Base-by-base conservation (phyloP, 371 early-diverging fungal genomes). In the Syncephalastrum monosporum region DNA sequence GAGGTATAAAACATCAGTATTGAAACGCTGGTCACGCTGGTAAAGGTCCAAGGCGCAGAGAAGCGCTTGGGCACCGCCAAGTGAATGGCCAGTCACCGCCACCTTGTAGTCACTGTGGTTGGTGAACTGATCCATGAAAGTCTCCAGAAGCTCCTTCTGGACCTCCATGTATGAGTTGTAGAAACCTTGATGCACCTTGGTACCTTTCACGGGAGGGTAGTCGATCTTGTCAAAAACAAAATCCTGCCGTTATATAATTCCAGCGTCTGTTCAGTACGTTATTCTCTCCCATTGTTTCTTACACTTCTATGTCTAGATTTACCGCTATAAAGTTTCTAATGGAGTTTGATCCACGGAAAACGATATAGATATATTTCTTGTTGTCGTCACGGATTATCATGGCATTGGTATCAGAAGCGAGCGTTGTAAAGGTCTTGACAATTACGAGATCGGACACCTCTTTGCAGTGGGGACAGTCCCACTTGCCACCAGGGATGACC, bases 31-130 rank as follows among this genome's bases (percentile, higher is more conserved):
- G 15, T 49, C 49, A 15, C 53, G 65, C 33, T 60, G 57, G 23
- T 64, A 57, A 25, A 64, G 60, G 45, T 64, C 65, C 51, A 64
- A 21, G 12, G 60, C 65, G 29, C 54, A 56, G 5, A 64, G 49
- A 3, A 60, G 42, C 19, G 65, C 59, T n/a, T 45, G 12, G n/a
- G 65, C 60, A 25, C 56, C 65, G 42, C 65, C 65, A 12, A 64
- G 57, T 4, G 65, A 64, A 45, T 65, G 65, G 7, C 67, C 67
- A 23, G 62, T 56, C 19, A 63, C 56, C 8, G 42, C 43, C 25
- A 63, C 42, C 15, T 43, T 29, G 50, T 68, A 68, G 45, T 60
- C 55, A 43, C 60, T 60, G 42, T 68, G 47, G 7, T 55, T 42
- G 13, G 42, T 42, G 38, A 63, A 27, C 44, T 59, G 53, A 25